Conservation (phyloP, 805 yeast species). For the Metschnikowia orientalis region DNA sequence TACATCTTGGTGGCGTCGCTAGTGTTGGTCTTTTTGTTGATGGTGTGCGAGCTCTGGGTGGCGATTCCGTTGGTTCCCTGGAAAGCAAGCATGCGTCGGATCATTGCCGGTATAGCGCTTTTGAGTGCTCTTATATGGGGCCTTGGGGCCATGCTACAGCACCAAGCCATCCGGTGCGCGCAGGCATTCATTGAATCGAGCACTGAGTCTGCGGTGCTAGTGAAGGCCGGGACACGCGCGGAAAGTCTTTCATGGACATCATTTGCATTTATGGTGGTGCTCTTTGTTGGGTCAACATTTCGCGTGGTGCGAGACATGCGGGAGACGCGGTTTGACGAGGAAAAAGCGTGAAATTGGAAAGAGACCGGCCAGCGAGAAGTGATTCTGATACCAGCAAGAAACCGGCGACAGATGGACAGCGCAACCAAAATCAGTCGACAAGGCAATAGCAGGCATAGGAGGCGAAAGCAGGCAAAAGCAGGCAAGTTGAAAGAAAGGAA, state of each 20-base stretch:
- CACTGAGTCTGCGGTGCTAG: slow-evolving; percentile 46
- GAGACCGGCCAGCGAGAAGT: background rate
- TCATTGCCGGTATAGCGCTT: slow-evolving; percentile 23
- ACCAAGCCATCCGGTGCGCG: slow-evolving; percentile 50
- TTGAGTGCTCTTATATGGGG: slow-evolving; percentile 48
- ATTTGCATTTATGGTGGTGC: slow-evolving; percentile 45
- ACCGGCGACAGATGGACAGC: too few species aligned
- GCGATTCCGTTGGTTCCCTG: slow-evolving; percentile 50
- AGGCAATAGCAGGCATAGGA: too few species aligned
- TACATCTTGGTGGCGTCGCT: slow-evolving; percentile 48
- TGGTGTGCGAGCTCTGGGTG: slow-evolving; percentile 41
- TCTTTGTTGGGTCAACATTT: slow-evolving; percentile 19
- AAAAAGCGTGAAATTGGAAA: slow-evolving; percentile 4
- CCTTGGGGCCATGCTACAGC: slow-evolving; percentile 59
- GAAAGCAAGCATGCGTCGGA: slow-evolving; percentile 29
- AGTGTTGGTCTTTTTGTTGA: slow-evolving; percentile 38
- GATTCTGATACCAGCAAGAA: too few species aligned
- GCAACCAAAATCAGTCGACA: too few species aligned
- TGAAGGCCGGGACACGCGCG: slow-evolving; percentile 47
- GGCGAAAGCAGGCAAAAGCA: too few species aligned
- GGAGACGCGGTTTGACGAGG: slow-evolving; percentile 4
- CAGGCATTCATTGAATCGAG: slow-evolving; percentile 42
- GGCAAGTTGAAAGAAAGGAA: too few species aligned
- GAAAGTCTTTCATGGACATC: slow-evolving; percentile 59
- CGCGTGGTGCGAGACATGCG: slow-evolving; percentile 10